A percentile compares a stretch with the other conserved stretches of the same genome.
Conservation (phyloP, 306 rosid genomes). For the Potentilla sterilis region DNA sequence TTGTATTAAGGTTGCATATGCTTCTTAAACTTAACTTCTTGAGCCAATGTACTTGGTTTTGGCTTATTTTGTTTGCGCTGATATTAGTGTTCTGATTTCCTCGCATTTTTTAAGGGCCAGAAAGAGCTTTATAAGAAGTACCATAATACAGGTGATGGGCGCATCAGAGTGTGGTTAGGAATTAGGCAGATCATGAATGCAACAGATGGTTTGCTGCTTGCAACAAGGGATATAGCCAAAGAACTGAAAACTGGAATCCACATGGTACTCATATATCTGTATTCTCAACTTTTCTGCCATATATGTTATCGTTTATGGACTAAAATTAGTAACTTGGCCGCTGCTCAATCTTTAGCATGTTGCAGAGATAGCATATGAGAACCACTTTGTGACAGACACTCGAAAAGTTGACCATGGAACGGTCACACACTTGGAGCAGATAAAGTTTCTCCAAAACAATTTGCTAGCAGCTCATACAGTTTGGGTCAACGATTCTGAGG, state of each 20-base stretch:
- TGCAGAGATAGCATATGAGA: constrained; percentile 89
- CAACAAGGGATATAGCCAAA: constrained; percentile 62
- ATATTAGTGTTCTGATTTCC: not conserved
- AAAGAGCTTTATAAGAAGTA: constrained; percentile 63
- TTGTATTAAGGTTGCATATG: constrained; percentile 53
- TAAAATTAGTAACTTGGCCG: not conserved
- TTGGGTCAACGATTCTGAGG: constrained; percentile 72
- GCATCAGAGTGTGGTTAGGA: constrained; percentile 84
- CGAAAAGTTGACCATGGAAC: constrained; percentile 71
- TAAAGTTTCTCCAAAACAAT: constrained; percentile 58
- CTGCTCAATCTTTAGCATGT: constrained; percentile 59
- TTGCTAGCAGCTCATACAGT: constrained; percentile 83
- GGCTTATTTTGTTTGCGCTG: not conserved
- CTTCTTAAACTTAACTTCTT: not conserved
- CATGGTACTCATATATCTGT: constrained; percentile 40
- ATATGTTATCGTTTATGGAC: not conserved
- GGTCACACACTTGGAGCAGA: constrained; percentile 71
- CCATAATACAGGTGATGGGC: constrained; percentile 74
- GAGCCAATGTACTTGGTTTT: not conserved
- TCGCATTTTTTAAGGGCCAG: constrained; percentile 27
- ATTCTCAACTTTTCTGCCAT: constrained; percentile 4
- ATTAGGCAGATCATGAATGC: constrained; percentile 84
- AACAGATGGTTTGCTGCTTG: constrained; percentile 58
- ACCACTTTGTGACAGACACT: constrained; percentile 57
- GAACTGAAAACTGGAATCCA: constrained; percentile 84